These are phyloP conservation scores for Eimeria falciformis DNA, from an alignment of 169 alveolate species.

Conservation along the genomic window DNA sequence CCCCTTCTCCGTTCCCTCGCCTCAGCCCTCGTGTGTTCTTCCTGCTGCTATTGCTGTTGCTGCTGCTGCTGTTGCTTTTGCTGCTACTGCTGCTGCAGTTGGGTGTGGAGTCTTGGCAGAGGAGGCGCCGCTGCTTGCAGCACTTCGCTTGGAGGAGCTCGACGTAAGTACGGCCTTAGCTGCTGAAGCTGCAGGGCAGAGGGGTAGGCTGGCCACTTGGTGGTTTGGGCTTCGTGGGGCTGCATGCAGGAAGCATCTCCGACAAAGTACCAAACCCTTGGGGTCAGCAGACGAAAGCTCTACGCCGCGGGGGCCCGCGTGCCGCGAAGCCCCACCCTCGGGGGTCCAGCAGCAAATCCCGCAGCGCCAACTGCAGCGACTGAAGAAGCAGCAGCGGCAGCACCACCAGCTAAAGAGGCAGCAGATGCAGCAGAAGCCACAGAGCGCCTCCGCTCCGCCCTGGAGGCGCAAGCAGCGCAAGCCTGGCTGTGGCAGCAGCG, in stretches of 20 bases:
- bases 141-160: slow-evolving; percentile 34
- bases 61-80: slow-evolving; percentile 26
- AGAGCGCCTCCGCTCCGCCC: neutral
- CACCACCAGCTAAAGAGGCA: neutral
- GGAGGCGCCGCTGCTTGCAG: slow-evolving; percentile 35
- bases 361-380: neutral
- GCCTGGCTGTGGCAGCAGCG: slow-evolving; percentile 18
- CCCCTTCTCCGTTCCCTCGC: neutral
- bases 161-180: neutral
- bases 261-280: slow-evolving; percentile 4
- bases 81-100: slow-evolving; percentile 32
- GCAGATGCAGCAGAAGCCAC: neutral
- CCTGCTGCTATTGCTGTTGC: slow-evolving; percentile 32
- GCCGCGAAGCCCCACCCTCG: neutral
- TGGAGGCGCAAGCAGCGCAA: neutral
- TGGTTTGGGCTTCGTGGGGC: neutral
- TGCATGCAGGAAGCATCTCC: slow-evolving; percentile 4
- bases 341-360: neutral
- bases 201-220: neutral
- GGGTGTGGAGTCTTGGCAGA: slow-evolving; percentile 42
- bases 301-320: slow-evolving; percentile 64
- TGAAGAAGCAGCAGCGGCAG: neutral
- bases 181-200: slow-evolving; percentile 5
- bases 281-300: slow-evolving; percentile 46
- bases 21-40: neutral